These are phyloP conservation scores for Apophysomyces elegans DNA, from an alignment of 371 early-diverging fungal genomes.

Conservation along the genomic window DNA sequence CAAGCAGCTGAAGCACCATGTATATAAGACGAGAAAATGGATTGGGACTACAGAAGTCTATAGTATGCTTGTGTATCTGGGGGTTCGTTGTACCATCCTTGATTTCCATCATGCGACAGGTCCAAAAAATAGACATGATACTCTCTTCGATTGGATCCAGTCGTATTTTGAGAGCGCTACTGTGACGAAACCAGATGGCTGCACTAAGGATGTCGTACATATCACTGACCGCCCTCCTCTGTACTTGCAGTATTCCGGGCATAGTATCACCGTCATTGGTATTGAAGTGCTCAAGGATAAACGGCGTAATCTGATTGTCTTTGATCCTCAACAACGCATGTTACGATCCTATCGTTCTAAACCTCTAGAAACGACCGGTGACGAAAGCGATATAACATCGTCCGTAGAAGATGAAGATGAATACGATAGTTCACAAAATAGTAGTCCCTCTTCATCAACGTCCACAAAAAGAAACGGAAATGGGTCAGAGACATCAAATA, in stretches of 20 bases:
- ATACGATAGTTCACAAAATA: constrained; percentile 7
- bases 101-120: constrained; percentile 76
- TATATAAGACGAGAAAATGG: constrained; percentile 73
- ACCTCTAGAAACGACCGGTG: neutral
- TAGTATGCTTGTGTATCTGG: constrained; percentile 63
- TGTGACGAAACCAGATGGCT: neutral
- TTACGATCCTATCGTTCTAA: constrained; percentile 32
- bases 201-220: constrained; percentile 22
- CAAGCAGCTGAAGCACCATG: constrained; percentile 58
- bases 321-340: constrained; percentile 68
- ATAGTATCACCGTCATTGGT: constrained; percentile 73
- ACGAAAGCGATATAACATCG: neutral
- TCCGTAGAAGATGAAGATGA: constrained; percentile 24
- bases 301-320: constrained; percentile 60
- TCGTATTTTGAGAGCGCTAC: constrained; percentile 47
- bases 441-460: neutral
- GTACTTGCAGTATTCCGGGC: constrained; percentile 80
- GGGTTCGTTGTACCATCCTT: constrained; percentile 63
- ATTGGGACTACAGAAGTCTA: constrained; percentile 82
- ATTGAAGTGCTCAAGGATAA: constrained; percentile 58
- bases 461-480: constrained; percentile 10
- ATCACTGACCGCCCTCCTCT: constrained; percentile 67
- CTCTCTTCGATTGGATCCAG: constrained; percentile 60
- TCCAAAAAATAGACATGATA: constrained; percentile 59
- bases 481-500: constrained; percentile 1